Evolutionary conservation across 2,329 filamentous ascomycete genomes (phyloP).

Genomic region (Davidsoniella australis): DNA sequence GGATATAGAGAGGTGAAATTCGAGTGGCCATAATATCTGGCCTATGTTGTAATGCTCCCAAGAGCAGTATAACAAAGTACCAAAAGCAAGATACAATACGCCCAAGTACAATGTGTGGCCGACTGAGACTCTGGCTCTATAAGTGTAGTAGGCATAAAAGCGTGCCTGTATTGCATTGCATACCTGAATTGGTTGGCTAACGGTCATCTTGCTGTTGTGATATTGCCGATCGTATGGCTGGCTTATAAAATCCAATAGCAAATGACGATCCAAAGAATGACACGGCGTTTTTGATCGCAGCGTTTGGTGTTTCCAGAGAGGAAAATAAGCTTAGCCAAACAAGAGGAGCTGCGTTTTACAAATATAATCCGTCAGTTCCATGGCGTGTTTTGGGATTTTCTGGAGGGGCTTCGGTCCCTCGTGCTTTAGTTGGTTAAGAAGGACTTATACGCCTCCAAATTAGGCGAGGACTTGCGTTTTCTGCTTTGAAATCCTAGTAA

Average conservation of each 20-base stretch:
- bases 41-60: too few species aligned
- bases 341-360: too few species aligned
- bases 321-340: too few species aligned
- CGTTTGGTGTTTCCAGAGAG: neutral
- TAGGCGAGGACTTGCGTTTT: conserved; percentile 4
- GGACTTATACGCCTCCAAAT: neutral
- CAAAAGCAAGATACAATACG: neutral
- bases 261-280: conserved; percentile 1
- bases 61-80: neutral
- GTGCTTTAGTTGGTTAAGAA: neutral
- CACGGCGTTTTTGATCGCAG: neutral
- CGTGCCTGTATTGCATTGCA: neutral
- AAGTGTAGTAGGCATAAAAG: too few species aligned
- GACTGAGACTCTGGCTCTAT: too few species aligned
- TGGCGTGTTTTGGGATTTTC: too few species aligned
- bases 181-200: conserved; percentile 17
- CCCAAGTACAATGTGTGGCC: too few species aligned
- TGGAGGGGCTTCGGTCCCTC: neutral
- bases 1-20: neutral
- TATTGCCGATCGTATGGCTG: neutral
- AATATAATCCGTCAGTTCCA: too few species aligned
- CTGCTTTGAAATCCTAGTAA: conserved; percentile 23
- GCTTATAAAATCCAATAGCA: neutral
- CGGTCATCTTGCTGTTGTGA: conserved; percentile 14
- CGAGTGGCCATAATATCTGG: too few species aligned